These are phyloP conservation scores for Coemansia sp. DNA, from an alignment of 192 early-diverging fungal genomes.

Conservation along the genomic window DNA sequence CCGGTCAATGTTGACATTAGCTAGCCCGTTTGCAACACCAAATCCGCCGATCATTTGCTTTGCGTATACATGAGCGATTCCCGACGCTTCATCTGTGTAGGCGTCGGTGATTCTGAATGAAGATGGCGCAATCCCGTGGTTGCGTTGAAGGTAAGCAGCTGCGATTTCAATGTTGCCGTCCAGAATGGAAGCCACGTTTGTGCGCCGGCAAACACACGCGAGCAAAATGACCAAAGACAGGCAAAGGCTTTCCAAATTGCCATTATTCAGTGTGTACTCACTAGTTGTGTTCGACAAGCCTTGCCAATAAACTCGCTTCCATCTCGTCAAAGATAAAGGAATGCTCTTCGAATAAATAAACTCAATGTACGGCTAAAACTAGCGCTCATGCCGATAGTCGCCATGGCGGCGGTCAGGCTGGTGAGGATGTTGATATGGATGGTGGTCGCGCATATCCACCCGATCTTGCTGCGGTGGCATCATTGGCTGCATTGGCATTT, in stretches of 20 bases:
- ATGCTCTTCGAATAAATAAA: neutral
- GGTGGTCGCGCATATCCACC: neutral
- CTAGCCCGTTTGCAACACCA: slow-evolving; percentile 78
- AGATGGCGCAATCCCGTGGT: slow-evolving; percentile 12
- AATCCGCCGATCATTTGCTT: slow-evolving; percentile 71
- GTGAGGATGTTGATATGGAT: neutral
- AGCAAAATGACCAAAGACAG: neutral
- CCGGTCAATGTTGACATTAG: slow-evolving; percentile 75
- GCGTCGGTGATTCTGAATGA: slow-evolving; percentile 60
- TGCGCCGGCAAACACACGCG: neutral
- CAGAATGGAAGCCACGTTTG: neutral
- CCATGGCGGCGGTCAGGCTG: slow-evolving; percentile 1
- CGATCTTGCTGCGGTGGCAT: neutral
- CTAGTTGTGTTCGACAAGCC: no score
- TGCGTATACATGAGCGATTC: slow-evolving; percentile 82
- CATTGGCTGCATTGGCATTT: neutral
- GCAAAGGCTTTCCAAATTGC: neutral
- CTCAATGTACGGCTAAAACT: neutral
- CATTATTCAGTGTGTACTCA: neutral
- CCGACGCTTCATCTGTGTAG: slow-evolving; percentile 69
- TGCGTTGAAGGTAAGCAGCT: slow-evolving; percentile 4
- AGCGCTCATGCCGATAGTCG: neutral
- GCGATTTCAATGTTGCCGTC: slow-evolving; percentile 11
- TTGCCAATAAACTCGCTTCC: no score
- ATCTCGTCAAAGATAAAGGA: neutral